These are phyloP conservation scores for Dispira simplex DNA, from an alignment of 192 early-diverging fungal species.

Conservation along the genomic window DNA sequence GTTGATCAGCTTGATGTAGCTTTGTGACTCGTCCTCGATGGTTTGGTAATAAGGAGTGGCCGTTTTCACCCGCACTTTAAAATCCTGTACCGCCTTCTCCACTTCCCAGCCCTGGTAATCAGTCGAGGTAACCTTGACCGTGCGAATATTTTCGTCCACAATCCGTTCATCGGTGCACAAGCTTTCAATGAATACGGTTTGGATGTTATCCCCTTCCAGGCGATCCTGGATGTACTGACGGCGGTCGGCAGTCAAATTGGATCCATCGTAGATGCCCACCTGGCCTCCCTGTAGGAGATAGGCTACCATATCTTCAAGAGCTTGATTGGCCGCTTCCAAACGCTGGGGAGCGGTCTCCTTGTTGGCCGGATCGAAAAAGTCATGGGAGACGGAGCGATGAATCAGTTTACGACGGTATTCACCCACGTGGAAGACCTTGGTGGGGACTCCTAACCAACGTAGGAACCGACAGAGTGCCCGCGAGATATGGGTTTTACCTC, in stretches of 20 bases:
- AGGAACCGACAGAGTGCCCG: constrained; percentile 77
- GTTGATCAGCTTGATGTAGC: constrained; percentile 67
- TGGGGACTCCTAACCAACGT: constrained; percentile 87
- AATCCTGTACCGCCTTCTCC: constrained; percentile 44
- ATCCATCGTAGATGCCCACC: constrained; percentile 63
- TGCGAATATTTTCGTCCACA: constrained; percentile 61
- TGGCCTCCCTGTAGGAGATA: constrained; percentile 52
- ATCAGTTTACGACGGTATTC: constrained; percentile 82
- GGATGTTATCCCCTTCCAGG: constrained; percentile 35
- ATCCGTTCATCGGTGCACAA: constrained; percentile 35
- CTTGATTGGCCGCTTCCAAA: constrained; percentile 38
- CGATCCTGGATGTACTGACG: constrained; percentile 37
- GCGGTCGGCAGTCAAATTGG: constrained; percentile 47
- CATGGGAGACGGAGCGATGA: constrained; percentile 24
- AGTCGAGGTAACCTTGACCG: constrained; percentile 61
- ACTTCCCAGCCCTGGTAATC: constrained; percentile 64
- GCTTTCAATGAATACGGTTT: constrained; percentile 39
- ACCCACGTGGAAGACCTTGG: constrained; percentile 90
- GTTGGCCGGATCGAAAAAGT: constrained; percentile 65
- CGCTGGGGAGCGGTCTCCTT: constrained; percentile 24
- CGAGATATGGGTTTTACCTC: constrained; percentile 90
- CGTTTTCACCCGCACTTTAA: constrained; percentile 49
- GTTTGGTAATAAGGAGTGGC: constrained; percentile 51
- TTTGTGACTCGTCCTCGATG: constrained; percentile 38
- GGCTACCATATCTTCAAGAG: constrained; percentile 52